A percentile compares a stretch with the other conserved stretches of the same genome.
These are phyloP conservation scores for Salix brachista DNA, from an alignment of 345 rosid species.

Conservation along the genomic window DNA sequence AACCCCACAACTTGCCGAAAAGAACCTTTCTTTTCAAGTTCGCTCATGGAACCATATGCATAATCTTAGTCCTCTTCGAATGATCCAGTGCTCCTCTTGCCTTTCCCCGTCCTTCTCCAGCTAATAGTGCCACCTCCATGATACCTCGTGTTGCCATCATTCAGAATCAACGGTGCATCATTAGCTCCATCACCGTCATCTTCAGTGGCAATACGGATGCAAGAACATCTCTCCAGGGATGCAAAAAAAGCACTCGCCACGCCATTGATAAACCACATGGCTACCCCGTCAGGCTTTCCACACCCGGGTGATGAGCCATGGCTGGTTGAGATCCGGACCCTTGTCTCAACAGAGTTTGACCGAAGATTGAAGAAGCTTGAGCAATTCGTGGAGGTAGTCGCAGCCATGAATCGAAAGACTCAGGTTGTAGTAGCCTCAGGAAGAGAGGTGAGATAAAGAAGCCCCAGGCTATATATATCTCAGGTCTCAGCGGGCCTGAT, in stretches of 20 bases:
- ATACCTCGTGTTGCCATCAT: conserved; percentile 36
- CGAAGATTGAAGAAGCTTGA: conserved; percentile 32
- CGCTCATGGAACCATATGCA: background rate
- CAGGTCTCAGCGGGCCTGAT: background rate
- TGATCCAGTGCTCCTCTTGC: conserved; percentile 20
- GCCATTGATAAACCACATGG: conserved; percentile 59
- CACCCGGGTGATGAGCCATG: conserved; percentile 37
- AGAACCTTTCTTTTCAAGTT: background rate
- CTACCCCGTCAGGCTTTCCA: conserved; percentile 56
- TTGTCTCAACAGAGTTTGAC: conserved; percentile 24
- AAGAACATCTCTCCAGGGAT: conserved; percentile 55
- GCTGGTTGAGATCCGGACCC: conserved; percentile 23
- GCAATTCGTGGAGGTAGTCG: conserved; percentile 34
- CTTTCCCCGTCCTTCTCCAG: conserved; percentile 35
- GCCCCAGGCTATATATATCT: background rate
- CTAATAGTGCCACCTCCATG: conserved; percentile 15
- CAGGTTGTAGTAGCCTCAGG: background rate
- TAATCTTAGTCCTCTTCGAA: background rate
- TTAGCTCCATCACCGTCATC: conserved; percentile 51
- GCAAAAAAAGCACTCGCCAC: conserved; percentile 54
- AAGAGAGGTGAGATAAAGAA: background rate
- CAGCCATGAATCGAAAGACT: conserved; percentile 32
- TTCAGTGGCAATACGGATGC: conserved; percentile 53
- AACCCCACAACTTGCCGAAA: conserved; percentile 18
- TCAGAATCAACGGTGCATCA: conserved; percentile 49